Percentiles rank a stretch among this genome's conserved stretches.
phyloP scores from a whole-genome alignment of 352 stramenopile genomes.

The Phytopythium ostracodes region DNA sequence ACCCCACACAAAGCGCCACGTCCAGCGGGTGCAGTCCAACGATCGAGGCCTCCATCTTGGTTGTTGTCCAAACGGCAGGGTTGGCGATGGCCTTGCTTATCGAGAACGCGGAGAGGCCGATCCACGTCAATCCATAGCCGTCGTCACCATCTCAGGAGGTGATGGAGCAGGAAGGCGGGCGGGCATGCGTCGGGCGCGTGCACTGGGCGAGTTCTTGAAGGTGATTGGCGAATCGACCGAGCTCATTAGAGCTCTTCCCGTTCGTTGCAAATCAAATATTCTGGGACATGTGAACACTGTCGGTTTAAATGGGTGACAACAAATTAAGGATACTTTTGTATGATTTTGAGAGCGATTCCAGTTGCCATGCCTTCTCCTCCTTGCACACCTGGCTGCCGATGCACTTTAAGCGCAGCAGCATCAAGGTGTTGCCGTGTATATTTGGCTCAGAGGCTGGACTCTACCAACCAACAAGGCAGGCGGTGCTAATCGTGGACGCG shows the following conservation, averaged over 20 bases:
- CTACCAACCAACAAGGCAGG: too few species aligned
- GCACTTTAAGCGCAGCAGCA: too few species aligned
- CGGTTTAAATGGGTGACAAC: not conserved
- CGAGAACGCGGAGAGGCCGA: too few species aligned
- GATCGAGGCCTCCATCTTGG: not conserved
- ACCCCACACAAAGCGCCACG: slow-evolving; percentile 47
- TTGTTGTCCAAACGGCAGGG: not conserved
- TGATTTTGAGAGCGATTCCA: too few species aligned
- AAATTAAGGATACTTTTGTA: not conserved
- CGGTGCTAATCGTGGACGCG: slow-evolving; percentile 1
- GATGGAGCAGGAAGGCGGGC: not conserved
- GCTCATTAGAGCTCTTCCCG: not conserved
- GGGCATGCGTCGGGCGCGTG: slow-evolving; percentile 2
- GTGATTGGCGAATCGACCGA: slow-evolving; percentile 2
- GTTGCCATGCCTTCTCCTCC: too few species aligned
- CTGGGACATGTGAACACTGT: not conserved
- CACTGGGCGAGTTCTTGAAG: not conserved
- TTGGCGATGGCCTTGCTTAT: not conserved
- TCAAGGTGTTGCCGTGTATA: not conserved
- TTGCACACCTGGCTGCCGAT: too few species aligned
- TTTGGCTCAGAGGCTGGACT: not conserved
- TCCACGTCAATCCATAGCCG: too few species aligned
- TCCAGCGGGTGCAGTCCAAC: slow-evolving; percentile 25
- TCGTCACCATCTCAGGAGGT: not conserved
- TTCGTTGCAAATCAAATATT: not conserved